Base-by-base conservation (phyloP, 2,329 filamentous ascomycete species). In the Penicillium sp. region DNA sequence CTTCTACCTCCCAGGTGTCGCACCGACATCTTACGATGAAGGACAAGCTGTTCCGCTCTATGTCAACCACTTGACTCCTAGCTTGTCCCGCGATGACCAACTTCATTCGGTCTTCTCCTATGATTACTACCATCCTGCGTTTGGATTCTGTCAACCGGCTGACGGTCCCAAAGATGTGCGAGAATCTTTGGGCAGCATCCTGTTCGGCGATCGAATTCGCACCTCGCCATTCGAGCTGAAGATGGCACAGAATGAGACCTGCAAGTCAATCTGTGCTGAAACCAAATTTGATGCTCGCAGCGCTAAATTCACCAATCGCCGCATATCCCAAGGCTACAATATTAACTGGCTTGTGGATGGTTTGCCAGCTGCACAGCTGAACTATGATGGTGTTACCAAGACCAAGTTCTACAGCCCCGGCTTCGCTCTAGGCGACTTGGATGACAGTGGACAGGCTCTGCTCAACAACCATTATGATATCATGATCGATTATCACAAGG, bases 401-500 rank as follows among this genome's bases (percentile, higher is more conserved):
- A 87, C 87, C 13, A 84, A 87, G 45, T 97, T 95, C 70, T 96
- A 96, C 75, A 95, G 87, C 70, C 91, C 93, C 11, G 94, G 94
- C 1, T 99, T 99, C 74, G 81, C 90, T 50, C 80, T 97, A 49
- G 92, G 92, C 13, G 64, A 57, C 10, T 72, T 83, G 21, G 74
- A 78, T 45, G 79, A 82, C 5, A 79, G 83, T 41, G 81, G 77
- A 5, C 72, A 81, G 32, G 79, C 87, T 39, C 73, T 85, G 18
- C 75, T 99, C 70, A 90, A 97, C 79, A 99, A 97, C 73, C 94
- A 99, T 74, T 97, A 95, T 77, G 89, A 97, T 64, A 97, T 99
- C 64, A 74, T 88, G 46, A 84, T 99, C 67, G 93, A 99, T 65
- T 97, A 96, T 69, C 94, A 99, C 71, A 82, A 90, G 66, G 88